Conservation (phyloP, 768 basidiomycete species). For the Amanita molliuscula region DNA sequence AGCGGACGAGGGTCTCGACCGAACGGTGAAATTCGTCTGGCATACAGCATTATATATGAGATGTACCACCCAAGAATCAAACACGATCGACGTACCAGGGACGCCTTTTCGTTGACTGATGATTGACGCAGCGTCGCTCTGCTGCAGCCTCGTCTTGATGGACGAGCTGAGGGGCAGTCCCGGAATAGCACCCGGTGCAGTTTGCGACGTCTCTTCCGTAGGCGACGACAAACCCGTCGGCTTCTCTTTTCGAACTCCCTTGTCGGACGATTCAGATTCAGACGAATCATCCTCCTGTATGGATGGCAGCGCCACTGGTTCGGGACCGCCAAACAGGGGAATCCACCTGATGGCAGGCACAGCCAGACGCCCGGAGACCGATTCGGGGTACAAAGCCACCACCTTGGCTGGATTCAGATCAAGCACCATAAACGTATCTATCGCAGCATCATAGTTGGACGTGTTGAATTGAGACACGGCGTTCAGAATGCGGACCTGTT, state of each 20-base stretch:
- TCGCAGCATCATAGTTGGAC: conserved; percentile 63
- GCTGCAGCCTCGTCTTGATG: not conserved
- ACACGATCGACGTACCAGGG: conserved; percentile 18
- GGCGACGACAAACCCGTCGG: not conserved
- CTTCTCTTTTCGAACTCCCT: conserved; percentile 10
- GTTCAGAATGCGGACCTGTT: conserved; percentile 57
- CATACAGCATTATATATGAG: not conserved
- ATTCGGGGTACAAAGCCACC: conserved; percentile 77
- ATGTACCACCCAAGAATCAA: not conserved
- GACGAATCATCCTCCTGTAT: conserved; percentile 12
- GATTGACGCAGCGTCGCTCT: conserved; percentile 48
- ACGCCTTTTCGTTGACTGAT: conserved; percentile 22
- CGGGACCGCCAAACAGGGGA: conserved; percentile 72
- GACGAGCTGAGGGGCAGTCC: not conserved
- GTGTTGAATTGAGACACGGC: conserved; percentile 71
- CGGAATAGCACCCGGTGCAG: not conserved
- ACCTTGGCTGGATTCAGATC: conserved; percentile 93
- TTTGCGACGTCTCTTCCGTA: not conserved
- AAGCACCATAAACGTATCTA: conserved; percentile 80
- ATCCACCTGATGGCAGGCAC: conserved; percentile 69
- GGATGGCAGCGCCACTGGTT: conserved; percentile 8
- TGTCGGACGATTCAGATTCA: conserved; percentile 2
- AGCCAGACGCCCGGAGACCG: conserved; percentile 68
- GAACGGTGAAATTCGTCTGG: conserved; percentile 58
- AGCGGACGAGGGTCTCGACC: conserved; percentile 81